Evolutionary conservation across 805 yeast genomes (phyloP), one percentile per base, ranked within the genome.

Genomic region (Myxozyma monticola): DNA sequence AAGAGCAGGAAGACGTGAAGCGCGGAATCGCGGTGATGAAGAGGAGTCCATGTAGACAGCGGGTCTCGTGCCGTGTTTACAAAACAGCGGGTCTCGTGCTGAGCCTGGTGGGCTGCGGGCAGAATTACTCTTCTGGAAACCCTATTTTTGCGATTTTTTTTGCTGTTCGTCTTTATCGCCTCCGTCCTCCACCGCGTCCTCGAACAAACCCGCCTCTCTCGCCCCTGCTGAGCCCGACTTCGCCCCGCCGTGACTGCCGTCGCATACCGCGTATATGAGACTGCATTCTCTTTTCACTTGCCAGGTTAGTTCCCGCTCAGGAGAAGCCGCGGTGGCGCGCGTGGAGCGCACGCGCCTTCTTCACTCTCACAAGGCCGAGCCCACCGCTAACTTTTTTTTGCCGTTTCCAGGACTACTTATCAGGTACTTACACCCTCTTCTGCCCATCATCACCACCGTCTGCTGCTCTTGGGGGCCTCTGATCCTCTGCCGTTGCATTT

Each of bases 201-300:
- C 22, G 21, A 26, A 7, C 29, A 6, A 26, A 10, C 6, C 29
- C 29, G 10, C 39, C 26, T 36, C 25, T 61, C 65, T 67, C 37
- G 29, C 26, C 30, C n/a, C n/a, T n/a, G 39, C 36, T 9, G n/a
- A 17, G 3, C 3, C 38, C 21, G 18, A 35, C 9, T 15, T 5
- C 2, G 18, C 10, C 10, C 25, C 38, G 5, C 25, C 38, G 9
- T 15, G 37, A 10, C 8, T 22, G 42, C 31, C 42, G 17, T 6
- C 28, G 35, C 25, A 17, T 36, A 20, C 29, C 37, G 56, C 49
- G 43, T 50, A 18, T 42, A 54, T 54, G 59, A 36, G 54, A 47
- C 41, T 54, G 20, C 34, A 45, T 30, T 42, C 59, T 22, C 30
- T 48, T n/a, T 54, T 52, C 28, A 54, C 59, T 42, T 52, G 54